These are phyloP conservation scores for Apiospora rasikravindrae DNA, from an alignment of 2,329 filamentous ascomycete species.

Conservation along the genomic window DNA sequence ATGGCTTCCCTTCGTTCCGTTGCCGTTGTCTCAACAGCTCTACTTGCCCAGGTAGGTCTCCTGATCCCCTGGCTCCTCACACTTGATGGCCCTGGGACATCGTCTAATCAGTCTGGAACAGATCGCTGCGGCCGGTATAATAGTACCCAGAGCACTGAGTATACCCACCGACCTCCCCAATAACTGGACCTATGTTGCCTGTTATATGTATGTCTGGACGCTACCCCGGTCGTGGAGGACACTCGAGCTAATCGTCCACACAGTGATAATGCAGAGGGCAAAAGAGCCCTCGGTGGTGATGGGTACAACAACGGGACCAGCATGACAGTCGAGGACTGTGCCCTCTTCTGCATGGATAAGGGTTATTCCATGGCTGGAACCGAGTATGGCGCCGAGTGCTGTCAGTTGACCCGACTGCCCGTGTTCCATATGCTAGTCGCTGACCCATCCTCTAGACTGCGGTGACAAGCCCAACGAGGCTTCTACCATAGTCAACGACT, in stretches of 20 bases:
- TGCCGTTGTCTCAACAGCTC: neutral
- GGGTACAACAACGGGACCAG: conserved; percentile 22
- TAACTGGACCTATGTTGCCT: conserved; percentile 26
- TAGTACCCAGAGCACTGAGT: conserved; percentile 20
- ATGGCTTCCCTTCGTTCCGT: conserved; percentile 18
- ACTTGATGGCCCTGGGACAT: neutral
- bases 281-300: conserved; percentile 14
- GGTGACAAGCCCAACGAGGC: conserved; percentile 20
- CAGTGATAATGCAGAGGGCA: conserved; percentile 23
- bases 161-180: conserved; percentile 23
- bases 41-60: conserved; percentile 8
- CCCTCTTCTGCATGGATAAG: conserved; percentile 14
- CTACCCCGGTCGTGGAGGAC: neutral
- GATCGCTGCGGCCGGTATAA: conserved; percentile 19
- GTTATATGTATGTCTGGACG: conserved; percentile 23
- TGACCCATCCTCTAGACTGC: conserved; percentile 20
- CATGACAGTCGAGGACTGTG: conserved; percentile 15
- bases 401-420: neutral
- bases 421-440: neutral
- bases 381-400: conserved; percentile 19
- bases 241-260: neutral
- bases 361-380: conserved; percentile 17
- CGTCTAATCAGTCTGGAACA: neutral
- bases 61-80: neutral
- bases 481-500: neutral